Conservation (phyloP, 1,284 basidiomycete species). For the Ceratobasidium sp. region DNA sequence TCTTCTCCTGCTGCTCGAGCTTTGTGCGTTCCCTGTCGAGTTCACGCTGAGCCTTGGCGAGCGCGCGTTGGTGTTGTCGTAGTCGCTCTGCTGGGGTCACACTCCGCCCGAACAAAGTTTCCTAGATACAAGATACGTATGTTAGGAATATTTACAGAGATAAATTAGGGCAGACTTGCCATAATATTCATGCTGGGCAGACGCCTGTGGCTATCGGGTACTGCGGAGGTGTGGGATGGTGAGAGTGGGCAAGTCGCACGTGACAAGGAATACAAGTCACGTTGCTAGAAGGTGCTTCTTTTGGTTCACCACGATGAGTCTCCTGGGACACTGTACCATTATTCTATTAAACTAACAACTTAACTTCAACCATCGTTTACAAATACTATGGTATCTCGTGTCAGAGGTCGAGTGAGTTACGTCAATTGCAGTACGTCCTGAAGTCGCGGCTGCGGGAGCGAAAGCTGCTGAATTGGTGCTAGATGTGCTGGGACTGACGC, state of each 20-base stretch:
- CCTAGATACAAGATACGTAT: slow-evolving; percentile 60
- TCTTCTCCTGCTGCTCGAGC: slow-evolving; percentile 96
- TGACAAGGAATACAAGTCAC: too few species aligned
- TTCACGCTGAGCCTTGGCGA: slow-evolving; percentile 96
- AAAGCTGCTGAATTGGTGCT: too few species aligned
- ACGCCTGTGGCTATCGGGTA: neutral
- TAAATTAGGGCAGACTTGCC: slow-evolving; percentile 8
- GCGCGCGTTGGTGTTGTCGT: slow-evolving; percentile 93
- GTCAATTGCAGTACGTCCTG: too few species aligned
- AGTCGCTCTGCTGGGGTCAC: slow-evolving; percentile 96
- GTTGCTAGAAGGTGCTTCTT: too few species aligned
- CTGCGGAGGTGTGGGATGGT: slow-evolving; percentile 10
- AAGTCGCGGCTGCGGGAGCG: too few species aligned
- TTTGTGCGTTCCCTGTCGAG: slow-evolving; percentile 95
- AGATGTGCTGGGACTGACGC: too few species aligned
- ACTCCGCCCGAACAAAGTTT: slow-evolving; percentile 92
- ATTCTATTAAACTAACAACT: too few species aligned
- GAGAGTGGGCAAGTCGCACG: slow-evolving; percentile 34
- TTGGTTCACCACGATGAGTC: too few species aligned
- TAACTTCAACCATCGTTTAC: too few species aligned
- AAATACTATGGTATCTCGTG: neutral
- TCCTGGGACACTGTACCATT: too few species aligned
- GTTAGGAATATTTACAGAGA: neutral
- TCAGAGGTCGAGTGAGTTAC: too few species aligned
- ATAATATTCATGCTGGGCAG: slow-evolving; percentile 45